phyloP scores from a whole-genome alignment of 2,329 filamentous ascomycete species.

The Malbranchea zuffiana region DNA sequence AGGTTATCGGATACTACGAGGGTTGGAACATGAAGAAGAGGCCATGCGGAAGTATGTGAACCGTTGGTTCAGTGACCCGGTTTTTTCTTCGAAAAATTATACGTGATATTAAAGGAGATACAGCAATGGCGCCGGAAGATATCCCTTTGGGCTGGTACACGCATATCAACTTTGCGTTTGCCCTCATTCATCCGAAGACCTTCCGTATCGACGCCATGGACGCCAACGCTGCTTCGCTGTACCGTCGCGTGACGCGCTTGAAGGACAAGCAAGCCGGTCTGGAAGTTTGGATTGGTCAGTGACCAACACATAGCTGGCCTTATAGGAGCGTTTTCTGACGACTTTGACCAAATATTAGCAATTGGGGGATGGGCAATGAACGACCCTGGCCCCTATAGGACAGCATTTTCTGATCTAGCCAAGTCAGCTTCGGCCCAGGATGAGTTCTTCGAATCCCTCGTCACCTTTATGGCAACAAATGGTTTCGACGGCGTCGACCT shows the following conservation, averaged over 20 bases:
- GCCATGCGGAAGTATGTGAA: constrained; percentile 19
- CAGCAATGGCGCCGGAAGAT: constrained; percentile 9
- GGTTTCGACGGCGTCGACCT: constrained; percentile 39
- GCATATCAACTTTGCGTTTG: constrained; percentile 20
- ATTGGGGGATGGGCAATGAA: constrained; percentile 37
- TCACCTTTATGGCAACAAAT: constrained; percentile 34
- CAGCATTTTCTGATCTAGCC: constrained; percentile 19
- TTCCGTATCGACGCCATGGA: constrained; percentile 22
- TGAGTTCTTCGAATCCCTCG: constrained; percentile 30
- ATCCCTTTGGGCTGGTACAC: constrained; percentile 15
- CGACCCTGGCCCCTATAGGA: constrained; percentile 19
- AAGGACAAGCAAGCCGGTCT: constrained; percentile 2
- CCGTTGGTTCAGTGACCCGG: constrained; percentile 7
- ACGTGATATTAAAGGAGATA: neutral
- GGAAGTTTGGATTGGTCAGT: constrained; percentile 8
- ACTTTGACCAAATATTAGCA: constrained; percentile 23
- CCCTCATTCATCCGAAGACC: constrained; percentile 29
- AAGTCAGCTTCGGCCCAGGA: constrained; percentile 12
- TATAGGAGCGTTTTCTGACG: constrained; percentile 19
- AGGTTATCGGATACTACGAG: constrained; percentile 30
- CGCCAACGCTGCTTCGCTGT: constrained; percentile 13
- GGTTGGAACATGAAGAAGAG: constrained; percentile 18
- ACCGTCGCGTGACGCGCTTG: constrained; percentile 8
- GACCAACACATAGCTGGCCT: no score
- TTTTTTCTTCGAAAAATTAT: neutral